Evolutionary conservation across 2,329 filamentous ascomycete genomes (phyloP), one percentile per base, ranked within the genome.

Genomic region (Paecilomyces niveus): DNA sequence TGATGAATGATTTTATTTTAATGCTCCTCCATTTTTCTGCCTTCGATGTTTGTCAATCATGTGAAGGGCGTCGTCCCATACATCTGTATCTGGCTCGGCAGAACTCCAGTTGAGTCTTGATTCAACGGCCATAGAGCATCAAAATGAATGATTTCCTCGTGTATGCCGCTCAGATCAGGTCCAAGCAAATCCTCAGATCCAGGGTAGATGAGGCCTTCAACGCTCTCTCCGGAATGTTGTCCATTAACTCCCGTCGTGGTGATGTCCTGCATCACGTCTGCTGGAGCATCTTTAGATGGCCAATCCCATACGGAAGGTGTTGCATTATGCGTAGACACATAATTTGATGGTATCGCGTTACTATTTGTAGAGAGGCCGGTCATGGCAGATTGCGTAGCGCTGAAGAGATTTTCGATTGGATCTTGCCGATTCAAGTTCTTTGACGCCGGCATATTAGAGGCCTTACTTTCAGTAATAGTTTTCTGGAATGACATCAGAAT

Each of bases 401-500:
- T 52, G 24, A 62, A 60, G 4, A 62, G 52, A 45, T 58, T 57
- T 35, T 62, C 60, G 10, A 62, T 62, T 13, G 60, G 60, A 52
- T 62, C 60, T 22, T 60, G 59, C 15, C 52, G 32, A 13, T 31
- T 29, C 31, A 51, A 55, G 9, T 50, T 51, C 39, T 59, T 62
- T 11, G 39, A 26, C 11, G 50, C n/a, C 13, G 35, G 54, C 52
- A 56, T 39, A 31, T 54, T 58, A 15, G 59, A 53, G 26, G 58
- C 54, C 21, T 58, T 56, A 31, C 55, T 57, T 35, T 62, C 54
- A 21, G 54, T 50, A 54, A 64, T 62, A 3, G 59, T 58, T n/a
- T 77, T 70, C 24, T 74, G 70, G 60, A 85, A 84, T 5, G 75
- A 76, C 3, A 73, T 71, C 11, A 85, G 68, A 35, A 85, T 84